phyloP scores from a whole-genome alignment of 305 asterid genomes.

The Fraxinus platypoda region DNA sequence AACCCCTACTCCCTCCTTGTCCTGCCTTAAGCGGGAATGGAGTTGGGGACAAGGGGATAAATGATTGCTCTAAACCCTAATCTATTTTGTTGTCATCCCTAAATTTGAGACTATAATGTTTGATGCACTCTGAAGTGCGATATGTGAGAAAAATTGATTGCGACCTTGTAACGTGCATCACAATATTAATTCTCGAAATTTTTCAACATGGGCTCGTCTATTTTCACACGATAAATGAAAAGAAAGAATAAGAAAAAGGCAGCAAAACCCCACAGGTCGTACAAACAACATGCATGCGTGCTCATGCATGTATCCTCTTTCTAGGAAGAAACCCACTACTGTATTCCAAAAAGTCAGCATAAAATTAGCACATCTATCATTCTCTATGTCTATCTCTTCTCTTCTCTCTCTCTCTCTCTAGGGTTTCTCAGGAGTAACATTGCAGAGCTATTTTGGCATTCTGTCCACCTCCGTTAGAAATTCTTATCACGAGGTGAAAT shows the following conservation, averaged over 20 bases:
- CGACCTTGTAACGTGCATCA: too few species aligned
- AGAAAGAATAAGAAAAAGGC: constrained; percentile 14
- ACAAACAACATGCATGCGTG: constrained; percentile 56
- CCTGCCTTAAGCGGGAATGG: too few species aligned
- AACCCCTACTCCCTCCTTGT: too few species aligned
- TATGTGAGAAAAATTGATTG: neutral
- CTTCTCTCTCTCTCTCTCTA: neutral
- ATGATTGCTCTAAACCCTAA: too few species aligned
- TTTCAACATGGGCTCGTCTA: neutral
- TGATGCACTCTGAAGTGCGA: neutral
- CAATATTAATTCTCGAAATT: neutral
- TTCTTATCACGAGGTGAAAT: neutral
- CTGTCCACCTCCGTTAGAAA: constrained; percentile 53
- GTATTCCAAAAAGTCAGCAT: constrained; percentile 26
- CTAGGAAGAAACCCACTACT: constrained; percentile 22
- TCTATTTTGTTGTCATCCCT: too few species aligned
- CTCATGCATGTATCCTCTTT: constrained; percentile 30
- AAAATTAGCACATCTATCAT: neutral
- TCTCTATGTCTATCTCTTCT: neutral
- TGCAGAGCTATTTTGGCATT: constrained; percentile 63
- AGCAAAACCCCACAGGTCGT: constrained; percentile 25
- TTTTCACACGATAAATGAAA: neutral
- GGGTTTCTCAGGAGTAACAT: constrained; percentile 43
- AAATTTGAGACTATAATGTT: too few species aligned
- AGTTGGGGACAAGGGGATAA: too few species aligned